Conservation (phyloP, 1,284 basidiomycete species). For the Trichosporon sp. region DNA sequence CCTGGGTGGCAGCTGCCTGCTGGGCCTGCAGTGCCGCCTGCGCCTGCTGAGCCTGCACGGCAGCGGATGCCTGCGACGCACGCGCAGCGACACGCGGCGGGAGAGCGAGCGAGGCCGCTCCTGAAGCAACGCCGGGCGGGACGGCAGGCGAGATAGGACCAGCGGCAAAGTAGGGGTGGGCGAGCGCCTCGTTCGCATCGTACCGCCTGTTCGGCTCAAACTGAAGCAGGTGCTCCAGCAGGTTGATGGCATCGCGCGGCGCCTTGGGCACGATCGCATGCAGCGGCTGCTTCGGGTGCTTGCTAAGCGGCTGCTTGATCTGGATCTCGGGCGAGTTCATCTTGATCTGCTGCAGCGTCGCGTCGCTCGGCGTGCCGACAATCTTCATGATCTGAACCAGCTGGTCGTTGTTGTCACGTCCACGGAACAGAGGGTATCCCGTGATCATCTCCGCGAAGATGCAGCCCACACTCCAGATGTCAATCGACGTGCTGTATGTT, state of each 20-base stretch:
- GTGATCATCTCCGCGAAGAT: constrained; percentile 65
- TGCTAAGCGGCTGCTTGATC: constrained; percentile 56
- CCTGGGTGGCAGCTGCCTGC: constrained; percentile 24
- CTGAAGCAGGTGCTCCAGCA: constrained; percentile 90
- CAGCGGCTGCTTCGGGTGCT: constrained; percentile 86
- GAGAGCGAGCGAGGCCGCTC: constrained; percentile 36
- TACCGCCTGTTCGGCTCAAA: constrained; percentile 93
- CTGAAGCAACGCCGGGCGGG: constrained; percentile 27
- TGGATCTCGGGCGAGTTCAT: constrained; percentile 94
- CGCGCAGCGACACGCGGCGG: constrained; percentile 40
- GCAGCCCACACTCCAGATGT: constrained; percentile 94
- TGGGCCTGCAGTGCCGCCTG: constrained; percentile 21
- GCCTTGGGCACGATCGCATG: constrained; percentile 87
- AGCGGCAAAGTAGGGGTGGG: constrained; percentile 83
- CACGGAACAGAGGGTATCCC: constrained; percentile 93
- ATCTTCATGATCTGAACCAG: constrained; percentile 96
- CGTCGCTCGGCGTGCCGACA: constrained; percentile 89
- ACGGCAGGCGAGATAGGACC: constrained; percentile 38
- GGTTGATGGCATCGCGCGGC: constrained; percentile 82
- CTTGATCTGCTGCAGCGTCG: constrained; percentile 79
- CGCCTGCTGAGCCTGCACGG: constrained; percentile 38
- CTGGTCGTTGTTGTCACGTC: constrained; percentile 96
- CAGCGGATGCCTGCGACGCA: constrained; percentile 36
- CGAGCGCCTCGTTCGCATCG: constrained; percentile 84
- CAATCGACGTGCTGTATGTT: constrained; percentile 93